Evolutionary conservation across 768 basidiomycete species (phyloP), one percentile per base, ranked within the genome.

Genomic region (Tylopilus rubrobrunneus): DNA sequence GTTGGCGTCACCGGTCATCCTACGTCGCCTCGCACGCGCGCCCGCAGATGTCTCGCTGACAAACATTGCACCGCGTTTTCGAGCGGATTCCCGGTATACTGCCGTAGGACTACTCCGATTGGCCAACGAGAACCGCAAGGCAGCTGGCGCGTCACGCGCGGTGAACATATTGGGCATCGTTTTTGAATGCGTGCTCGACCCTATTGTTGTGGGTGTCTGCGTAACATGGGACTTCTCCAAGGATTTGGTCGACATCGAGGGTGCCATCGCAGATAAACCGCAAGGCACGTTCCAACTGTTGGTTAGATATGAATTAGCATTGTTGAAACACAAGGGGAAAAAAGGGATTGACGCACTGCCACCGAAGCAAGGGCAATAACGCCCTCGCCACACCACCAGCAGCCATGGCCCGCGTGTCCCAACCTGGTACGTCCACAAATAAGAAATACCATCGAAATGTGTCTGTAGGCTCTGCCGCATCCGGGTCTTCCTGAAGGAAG

Each of bases 361-460:
- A 45, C 52, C 12, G 52, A 53, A 47, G 52, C 45, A 14, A 53
- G 47, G 17, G 45, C 52, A 21, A 53, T 11, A 21, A 53, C 52
- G 45, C 52, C 45, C 21, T 53, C 52, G 4, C 52, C 45, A n/a
- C 39, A 31, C 11, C 33, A 10, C 52, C 52, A 33, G 40, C 31
- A 8, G 40, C 52, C 52, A 53, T 53, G 2, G 39, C 45, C 9
- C 11, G 45, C 3, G 31, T 47, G 15, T 53, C 40, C 52, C 52
- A 53, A n/a, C 29, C 52, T 1, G 52, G 45, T 2, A 53, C 45
- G 31, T 53, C 40, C 17, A 53, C 52, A 23, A 3, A 47, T 3
- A 39, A 39, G 0, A n/a, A n/a, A n/a, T n/a, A n/a, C n/a, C n/a
- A n/a, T 15, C 52, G 46, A 14, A 53, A 53, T 10, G 31, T n/a